phyloP scores from a whole-genome alignment of 768 basidiomycete species.

The Rhodocollybia butyracea region DNA sequence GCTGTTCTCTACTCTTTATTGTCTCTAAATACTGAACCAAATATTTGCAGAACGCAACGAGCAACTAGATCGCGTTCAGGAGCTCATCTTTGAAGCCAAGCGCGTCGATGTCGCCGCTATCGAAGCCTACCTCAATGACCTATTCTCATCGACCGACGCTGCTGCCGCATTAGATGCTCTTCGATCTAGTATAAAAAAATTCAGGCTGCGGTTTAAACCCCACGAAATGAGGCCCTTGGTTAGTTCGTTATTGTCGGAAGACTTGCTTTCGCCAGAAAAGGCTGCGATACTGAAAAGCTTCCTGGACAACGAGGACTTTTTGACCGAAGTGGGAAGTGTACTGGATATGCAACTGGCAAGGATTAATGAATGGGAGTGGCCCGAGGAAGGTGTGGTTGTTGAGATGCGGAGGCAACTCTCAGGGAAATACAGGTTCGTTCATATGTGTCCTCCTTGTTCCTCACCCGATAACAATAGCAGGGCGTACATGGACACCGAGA shows the following conservation, averaged over 20 bases:
- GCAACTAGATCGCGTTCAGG: slow-evolving; percentile 35
- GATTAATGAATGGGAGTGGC: slow-evolving; percentile 43
- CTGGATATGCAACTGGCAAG: slow-evolving; percentile 42
- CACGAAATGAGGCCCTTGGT: slow-evolving; percentile 29
- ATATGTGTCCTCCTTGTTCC: background rate
- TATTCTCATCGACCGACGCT: slow-evolving; percentile 31
- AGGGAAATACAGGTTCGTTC: slow-evolving; percentile 40
- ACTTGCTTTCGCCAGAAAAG: slow-evolving; percentile 38
- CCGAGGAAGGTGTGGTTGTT: slow-evolving; percentile 33
- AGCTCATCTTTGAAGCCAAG: slow-evolving; percentile 38
- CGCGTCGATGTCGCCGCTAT: slow-evolving; percentile 29
- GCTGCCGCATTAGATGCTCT: slow-evolving; percentile 25
- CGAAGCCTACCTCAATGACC: slow-evolving; percentile 29
- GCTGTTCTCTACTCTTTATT: background rate
- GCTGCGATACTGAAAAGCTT: slow-evolving; percentile 39
- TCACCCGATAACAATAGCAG: slow-evolving; percentile 10
- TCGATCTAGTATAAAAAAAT: slow-evolving; percentile 24
- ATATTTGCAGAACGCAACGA: slow-evolving; percentile 6
- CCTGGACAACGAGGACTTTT: slow-evolving; percentile 31
- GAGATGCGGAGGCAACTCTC: slow-evolving; percentile 47
- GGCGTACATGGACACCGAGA: slow-evolving; percentile 47
- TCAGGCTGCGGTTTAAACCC: slow-evolving; percentile 26
- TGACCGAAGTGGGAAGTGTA: slow-evolving; percentile 41
- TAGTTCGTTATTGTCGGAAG: slow-evolving; percentile 30
- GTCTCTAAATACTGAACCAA: background rate